A percentile compares a stretch with the other conserved stretches of the same genome.
These are phyloP conservation scores for Leccinum proliferum DNA, from an alignment of 1,284 basidiomycete species.

Conservation along the genomic window DNA sequence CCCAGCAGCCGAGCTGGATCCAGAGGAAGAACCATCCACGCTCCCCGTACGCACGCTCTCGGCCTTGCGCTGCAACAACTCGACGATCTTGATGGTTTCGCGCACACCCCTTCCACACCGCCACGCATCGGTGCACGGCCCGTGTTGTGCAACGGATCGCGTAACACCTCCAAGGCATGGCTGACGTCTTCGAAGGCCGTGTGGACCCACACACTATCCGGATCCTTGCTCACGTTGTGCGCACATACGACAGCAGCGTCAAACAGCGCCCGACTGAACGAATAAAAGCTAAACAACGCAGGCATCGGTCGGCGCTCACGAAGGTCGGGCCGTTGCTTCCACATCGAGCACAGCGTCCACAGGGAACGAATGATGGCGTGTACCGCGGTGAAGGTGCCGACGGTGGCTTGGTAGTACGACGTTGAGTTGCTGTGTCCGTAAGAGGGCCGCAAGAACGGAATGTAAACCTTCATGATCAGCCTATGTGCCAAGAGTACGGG, in stretches of 20 bases:
- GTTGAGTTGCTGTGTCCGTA: slow-evolving; percentile 20
- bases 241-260: slow-evolving; percentile 60
- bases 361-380: slow-evolving; percentile 52
- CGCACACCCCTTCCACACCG: slow-evolving; percentile 32
- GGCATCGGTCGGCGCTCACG: slow-evolving; percentile 25
- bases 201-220: slow-evolving; percentile 39
- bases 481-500: slow-evolving; percentile 41
- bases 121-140: slow-evolving; percentile 27
- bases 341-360: slow-evolving; percentile 37
- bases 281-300: slow-evolving; percentile 53
- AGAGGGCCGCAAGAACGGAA: slow-evolving; percentile 52
- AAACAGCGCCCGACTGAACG: slow-evolving; percentile 53
- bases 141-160: slow-evolving; percentile 27
- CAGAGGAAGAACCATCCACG: slow-evolving; percentile 5
- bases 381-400: slow-evolving; percentile 55
- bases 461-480: slow-evolving; percentile 56
- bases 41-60: slow-evolving; percentile 29
- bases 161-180: slow-evolving; percentile 46
- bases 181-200: slow-evolving; percentile 46
- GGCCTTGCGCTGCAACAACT: slow-evolving; percentile 44
- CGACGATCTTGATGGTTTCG: slow-evolving; percentile 42
- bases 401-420: slow-evolving; percentile 42
- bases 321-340: slow-evolving; percentile 28
- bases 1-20: neutral
- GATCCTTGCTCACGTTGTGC: slow-evolving; percentile 50